These are phyloP conservation scores for Tarenaya hassleriana DNA, from an alignment of 345 rosid species.

Conservation along the genomic window DNA sequence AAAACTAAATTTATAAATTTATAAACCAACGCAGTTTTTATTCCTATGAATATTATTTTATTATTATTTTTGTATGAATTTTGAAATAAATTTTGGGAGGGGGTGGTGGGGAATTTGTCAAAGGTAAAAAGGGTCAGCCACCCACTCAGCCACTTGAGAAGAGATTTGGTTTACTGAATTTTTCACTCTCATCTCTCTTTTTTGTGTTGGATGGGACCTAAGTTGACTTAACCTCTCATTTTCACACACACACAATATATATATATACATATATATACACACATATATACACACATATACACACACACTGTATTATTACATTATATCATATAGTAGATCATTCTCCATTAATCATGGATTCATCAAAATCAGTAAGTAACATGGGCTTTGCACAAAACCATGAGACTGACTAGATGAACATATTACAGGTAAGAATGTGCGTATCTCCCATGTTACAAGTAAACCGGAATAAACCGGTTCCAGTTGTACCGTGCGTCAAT, in stretches of 20 bases:
- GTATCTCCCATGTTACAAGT: too few relatives aligned
- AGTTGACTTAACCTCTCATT: conserved; percentile 23
- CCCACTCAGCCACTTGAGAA: conserved; percentile 19
- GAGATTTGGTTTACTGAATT: conserved; percentile 25
- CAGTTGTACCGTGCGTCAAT: too few relatives aligned
- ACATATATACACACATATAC: not conserved
- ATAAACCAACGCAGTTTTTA: not conserved
- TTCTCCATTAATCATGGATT: conserved; percentile 16
- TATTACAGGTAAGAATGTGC: too few relatives aligned
- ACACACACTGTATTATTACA: conserved; percentile 4
- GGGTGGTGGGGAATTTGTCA: conserved; percentile 16
- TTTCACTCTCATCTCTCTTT: conserved; percentile 15
- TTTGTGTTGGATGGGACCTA: conserved; percentile 25
- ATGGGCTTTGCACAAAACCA: conserved; percentile 5
- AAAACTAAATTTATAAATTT: too few relatives aligned
- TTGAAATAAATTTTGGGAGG: too few relatives aligned
- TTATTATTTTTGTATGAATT: not conserved
- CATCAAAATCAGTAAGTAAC: conserved; percentile 13
- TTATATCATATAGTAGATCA: conserved; percentile 16
- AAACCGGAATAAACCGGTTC: too few relatives aligned
- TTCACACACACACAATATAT: too few relatives aligned
- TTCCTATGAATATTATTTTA: conserved; percentile 7
- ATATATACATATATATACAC: conserved; percentile 3
- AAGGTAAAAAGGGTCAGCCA: conserved; percentile 17
- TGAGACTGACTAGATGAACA: too few relatives aligned